Conservation (phyloP, 2,329 filamentous ascomycete species). For the Dactylellina haptotyla region DNA sequence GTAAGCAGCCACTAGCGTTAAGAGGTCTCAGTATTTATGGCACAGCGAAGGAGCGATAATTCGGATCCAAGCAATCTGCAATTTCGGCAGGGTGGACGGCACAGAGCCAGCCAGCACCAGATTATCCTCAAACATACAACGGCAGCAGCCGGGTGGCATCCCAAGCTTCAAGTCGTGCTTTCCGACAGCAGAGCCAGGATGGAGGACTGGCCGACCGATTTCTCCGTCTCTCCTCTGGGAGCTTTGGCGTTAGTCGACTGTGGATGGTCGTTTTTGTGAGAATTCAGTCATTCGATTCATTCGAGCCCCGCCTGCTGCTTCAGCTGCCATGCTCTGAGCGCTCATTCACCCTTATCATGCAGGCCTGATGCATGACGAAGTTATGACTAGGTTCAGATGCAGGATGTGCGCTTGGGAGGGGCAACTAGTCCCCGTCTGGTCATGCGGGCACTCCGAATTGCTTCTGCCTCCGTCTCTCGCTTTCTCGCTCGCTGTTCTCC, state of each 20-base stretch:
- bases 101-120: constrained; percentile 11
- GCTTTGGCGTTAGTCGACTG: neutral
- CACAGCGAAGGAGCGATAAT: constrained; percentile 16
- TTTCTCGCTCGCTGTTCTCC: neutral
- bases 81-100: constrained; percentile 1
- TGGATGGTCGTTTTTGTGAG: constrained; percentile 4
- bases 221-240: constrained; percentile 13
- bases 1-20: constrained; percentile 44
- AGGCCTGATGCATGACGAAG: constrained; percentile 52
- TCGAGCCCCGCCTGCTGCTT: constrained; percentile 20
- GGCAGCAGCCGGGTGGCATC: constrained; percentile 16
- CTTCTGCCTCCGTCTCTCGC: constrained; percentile 9
- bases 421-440: constrained; percentile 42
- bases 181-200: neutral
- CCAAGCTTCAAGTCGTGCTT: constrained; percentile 9
- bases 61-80: constrained; percentile 1
- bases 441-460: constrained; percentile 48
- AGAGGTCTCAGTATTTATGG: constrained; percentile 43
- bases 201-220: neutral
- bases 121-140: constrained; percentile 19
- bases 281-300: too few species aligned
- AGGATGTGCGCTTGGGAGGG: constrained; percentile 43
- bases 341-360: constrained; percentile 45
- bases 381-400: constrained; percentile 49
- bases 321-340: constrained; percentile 24